Percentiles rank a stretch among this genome's conserved stretches.
Evolutionary conservation across 1,284 basidiomycete genomes (phyloP).

Genomic region (Rhodotorula sp.): DNA sequence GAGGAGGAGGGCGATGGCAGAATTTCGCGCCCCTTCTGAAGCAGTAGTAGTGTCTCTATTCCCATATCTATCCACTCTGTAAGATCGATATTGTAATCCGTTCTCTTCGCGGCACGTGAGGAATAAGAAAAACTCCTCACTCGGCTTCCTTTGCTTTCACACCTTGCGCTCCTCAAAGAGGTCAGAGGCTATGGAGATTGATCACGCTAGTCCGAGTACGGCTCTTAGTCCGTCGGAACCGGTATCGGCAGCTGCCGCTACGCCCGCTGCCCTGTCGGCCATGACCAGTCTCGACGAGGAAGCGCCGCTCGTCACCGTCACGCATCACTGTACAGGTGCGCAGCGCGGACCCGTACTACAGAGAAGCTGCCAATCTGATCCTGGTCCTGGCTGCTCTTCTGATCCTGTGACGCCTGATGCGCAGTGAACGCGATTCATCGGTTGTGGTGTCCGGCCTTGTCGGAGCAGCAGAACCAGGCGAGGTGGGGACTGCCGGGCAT

Average conservation of each 20-base stretch:
- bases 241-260: too few species aligned
- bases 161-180: background rate
- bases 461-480: conserved; percentile 7
- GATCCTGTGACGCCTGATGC: background rate
- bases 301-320: conserved; percentile 1
- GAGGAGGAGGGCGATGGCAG: background rate
- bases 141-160: background rate
- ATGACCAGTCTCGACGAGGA: background rate
- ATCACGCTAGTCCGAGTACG: background rate
- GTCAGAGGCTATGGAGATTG: background rate
- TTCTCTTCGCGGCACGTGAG: too few species aligned
- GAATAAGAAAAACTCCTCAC: background rate
- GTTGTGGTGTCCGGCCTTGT: conserved; percentile 9
- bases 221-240: background rate
- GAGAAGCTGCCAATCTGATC: too few species aligned
- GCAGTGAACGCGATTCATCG: conserved; percentile 29
- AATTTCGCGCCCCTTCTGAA: background rate
- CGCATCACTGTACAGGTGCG: background rate
- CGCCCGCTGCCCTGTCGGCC: background rate
- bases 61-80: too few species aligned
- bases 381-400: too few species aligned
- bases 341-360: too few species aligned
- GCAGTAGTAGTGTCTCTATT: too few species aligned
- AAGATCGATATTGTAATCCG: too few species aligned
- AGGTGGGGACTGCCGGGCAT: conserved; percentile 16